Evolutionary conservation across 768 basidiomycete genomes (phyloP), one percentile per base, ranked within the genome.

Genomic region (Naganishia vaughanmartiniae): DNA sequence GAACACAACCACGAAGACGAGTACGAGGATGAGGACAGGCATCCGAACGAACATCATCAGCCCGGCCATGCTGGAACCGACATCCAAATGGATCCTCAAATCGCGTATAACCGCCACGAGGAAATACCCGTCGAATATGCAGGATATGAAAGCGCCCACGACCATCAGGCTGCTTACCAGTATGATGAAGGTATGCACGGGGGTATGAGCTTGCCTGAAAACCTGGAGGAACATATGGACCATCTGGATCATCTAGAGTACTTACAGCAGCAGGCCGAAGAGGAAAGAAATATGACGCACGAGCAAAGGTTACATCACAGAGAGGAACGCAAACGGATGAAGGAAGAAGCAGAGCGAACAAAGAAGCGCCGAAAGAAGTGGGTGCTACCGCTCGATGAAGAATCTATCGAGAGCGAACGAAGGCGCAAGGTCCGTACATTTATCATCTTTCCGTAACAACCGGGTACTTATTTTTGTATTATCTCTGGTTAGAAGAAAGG

Each of bases 311-410:
- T 45, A 19, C 68, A 58, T 1, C 34, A 31, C 33, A 60, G 56
- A 45, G 68, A 55, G 57, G 68, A 58, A 46, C 21, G 57, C 17
- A 54, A 39, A 42, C 21, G 57, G 26, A 28, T 48, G 14, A 45
- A 46, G 31, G 68, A 69, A 34, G 68, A 69, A 10, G 57, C 45
- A 11, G 68, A 69, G 12, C 36, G 36, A 0, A 69, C 56, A 17
- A 69, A 69, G 34, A 69, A 69, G 33, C 55, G 57, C 28, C 34
- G 68, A 14, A 69, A 69, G 55, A 69, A 69, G 54, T 69, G 68
- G 68, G 68, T 69, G 12, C 68, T 69, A 2, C 68, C 68, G n/a
- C 68, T 69, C 9, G 68, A 69, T 31, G 68, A 69, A 33, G 68
- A 57, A 9, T 26, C 55, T 33, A 69, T 69, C 31, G 68, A 69